Percentiles rank a stretch among this genome's conserved stretches.
Conservation (phyloP, 1,284 basidiomycete species). For the Polyporus tsugae region DNA sequence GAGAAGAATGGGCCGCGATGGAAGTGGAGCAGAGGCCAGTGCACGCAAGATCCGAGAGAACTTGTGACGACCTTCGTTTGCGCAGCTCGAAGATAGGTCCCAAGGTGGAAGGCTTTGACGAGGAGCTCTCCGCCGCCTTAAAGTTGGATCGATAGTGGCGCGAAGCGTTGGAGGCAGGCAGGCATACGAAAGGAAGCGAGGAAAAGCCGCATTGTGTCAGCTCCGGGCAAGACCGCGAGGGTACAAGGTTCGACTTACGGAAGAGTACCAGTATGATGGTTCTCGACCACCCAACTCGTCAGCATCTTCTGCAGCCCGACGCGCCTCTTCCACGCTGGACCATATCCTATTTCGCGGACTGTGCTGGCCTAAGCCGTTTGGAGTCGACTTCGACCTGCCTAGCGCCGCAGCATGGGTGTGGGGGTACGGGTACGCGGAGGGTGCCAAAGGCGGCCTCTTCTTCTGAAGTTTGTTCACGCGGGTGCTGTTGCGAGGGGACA, state of each 20-base stretch:
- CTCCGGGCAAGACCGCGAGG: conserved; percentile 24
- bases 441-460: conserved; percentile 31
- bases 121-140: conserved; percentile 24
- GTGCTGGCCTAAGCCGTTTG: conserved; percentile 28
- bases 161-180: background rate
- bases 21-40: conserved; percentile 41
- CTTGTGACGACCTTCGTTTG: conserved; percentile 33
- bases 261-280: conserved; percentile 25
- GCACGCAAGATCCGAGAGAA: conserved; percentile 40
- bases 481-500: conserved; percentile 28
- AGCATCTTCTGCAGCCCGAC: conserved; percentile 24
- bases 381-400: conserved; percentile 32
- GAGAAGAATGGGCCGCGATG: conserved; percentile 39
- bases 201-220: conserved; percentile 24
- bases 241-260: conserved; percentile 28
- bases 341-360: conserved; percentile 26
- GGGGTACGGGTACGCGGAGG: conserved; percentile 31
- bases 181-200: conserved; percentile 19
- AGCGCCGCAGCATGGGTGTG: conserved; percentile 21
- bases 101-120: conserved; percentile 25
- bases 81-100: conserved; percentile 31
- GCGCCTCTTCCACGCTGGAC: conserved; percentile 32
- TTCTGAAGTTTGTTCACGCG: conserved; percentile 36
- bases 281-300: conserved; percentile 21
- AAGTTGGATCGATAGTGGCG: background rate